These are phyloP conservation scores for Trifolium pratense DNA, from an alignment of 306 rosid species.

Conservation along the genomic window DNA sequence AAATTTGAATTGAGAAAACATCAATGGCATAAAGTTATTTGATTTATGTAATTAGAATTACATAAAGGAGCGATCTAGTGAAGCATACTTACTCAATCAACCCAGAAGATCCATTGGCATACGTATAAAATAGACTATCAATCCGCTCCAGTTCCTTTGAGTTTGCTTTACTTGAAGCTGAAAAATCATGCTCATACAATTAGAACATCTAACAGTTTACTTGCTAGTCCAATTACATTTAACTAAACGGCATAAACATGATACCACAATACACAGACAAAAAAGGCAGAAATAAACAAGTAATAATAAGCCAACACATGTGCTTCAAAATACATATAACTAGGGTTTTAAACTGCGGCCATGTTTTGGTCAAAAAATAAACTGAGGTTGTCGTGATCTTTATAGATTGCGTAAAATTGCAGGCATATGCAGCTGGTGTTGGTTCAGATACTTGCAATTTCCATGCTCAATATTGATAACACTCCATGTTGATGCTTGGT, in stretches of 20 bases:
- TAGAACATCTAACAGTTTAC: slow-evolving; percentile 2
- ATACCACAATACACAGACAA: neutral
- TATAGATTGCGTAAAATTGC: neutral
- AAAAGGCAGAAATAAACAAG: neutral
- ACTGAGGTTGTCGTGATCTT: neutral
- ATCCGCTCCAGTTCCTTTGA: slow-evolving; percentile 85
- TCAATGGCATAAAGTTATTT: slow-evolving; percentile 14
- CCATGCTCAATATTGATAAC: neutral
- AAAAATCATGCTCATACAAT: slow-evolving; percentile 27
- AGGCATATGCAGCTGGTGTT: neutral
- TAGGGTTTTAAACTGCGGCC: too few species aligned
- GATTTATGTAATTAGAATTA: slow-evolving; percentile 13
- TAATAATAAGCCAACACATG: neutral
- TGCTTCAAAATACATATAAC: slow-evolving; percentile 22
- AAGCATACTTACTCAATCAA: slow-evolving; percentile 86
- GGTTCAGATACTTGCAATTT: neutral
- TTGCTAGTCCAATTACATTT: slow-evolving; percentile 18
- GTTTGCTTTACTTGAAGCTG: slow-evolving; percentile 91
- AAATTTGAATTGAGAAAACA: slow-evolving; percentile 23
- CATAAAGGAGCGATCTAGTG: neutral
- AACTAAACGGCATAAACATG: slow-evolving; percentile 19
- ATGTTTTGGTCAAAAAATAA: too few species aligned
- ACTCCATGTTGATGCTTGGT: neutral
- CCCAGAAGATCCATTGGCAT: slow-evolving; percentile 79
- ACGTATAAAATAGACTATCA: slow-evolving; percentile 69